These are phyloP conservation scores for Trichoderma sp. DNA, from an alignment of 2,329 filamentous ascomycete genomes.

Conservation along the genomic window DNA sequence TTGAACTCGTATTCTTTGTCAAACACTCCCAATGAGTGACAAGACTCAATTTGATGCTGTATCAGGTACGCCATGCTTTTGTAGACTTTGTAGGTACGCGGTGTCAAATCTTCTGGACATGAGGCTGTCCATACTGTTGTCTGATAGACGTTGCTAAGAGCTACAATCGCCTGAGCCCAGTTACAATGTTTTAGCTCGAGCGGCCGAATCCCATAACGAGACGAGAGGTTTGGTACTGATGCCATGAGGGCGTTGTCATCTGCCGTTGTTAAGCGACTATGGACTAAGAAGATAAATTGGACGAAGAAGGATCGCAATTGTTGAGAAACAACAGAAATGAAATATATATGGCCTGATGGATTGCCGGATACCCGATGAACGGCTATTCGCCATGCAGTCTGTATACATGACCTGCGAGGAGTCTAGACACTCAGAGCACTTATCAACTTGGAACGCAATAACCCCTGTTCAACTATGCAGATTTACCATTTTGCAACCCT, in stretches of 20 bases:
- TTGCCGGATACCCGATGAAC: neutral
- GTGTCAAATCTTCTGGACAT: conserved; percentile 22
- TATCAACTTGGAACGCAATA: neutral
- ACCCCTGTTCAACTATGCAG: neutral
- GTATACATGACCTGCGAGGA: neutral
- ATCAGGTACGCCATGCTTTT: conserved; percentile 21
- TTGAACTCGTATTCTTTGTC: conserved; percentile 27
- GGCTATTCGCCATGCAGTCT: neutral
- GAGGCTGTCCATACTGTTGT: conserved; percentile 26
- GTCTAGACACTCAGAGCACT: neutral
- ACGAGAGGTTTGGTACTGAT: neutral
- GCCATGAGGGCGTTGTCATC: neutral
- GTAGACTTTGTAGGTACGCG: conserved; percentile 22
- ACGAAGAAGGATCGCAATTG: neutral
- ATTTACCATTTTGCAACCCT: neutral
- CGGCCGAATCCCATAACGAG: conserved; percentile 27
- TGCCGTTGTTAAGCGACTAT: neutral
- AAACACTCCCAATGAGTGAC: conserved; percentile 27
- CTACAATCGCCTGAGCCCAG: conserved; percentile 28
- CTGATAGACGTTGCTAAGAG: conserved; percentile 28
- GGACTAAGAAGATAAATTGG: no score
- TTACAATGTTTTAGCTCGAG: conserved; percentile 26
- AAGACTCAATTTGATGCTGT: conserved; percentile 23
- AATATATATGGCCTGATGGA: neutral
- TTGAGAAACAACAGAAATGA: neutral